Base-by-base conservation (phyloP, 495 filamentous ascomycete genomes). In the Tuber calosporum region DNA sequence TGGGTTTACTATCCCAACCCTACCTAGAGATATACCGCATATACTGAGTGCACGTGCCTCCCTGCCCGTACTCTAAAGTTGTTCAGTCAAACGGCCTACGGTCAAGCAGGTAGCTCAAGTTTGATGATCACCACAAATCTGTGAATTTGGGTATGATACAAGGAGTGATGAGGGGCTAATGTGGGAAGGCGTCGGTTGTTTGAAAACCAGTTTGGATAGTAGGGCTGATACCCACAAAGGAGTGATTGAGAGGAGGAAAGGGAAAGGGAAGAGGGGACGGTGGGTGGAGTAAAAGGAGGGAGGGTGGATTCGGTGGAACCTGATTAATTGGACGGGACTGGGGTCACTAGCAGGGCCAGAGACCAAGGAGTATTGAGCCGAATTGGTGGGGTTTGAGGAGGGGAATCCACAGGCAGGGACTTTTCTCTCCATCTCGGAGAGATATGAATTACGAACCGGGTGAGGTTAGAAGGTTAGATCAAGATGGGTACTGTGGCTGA, bases 331-430 rank as follows among this genome's bases (percentile, higher is more conserved):
- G 53, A 17, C 13, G 11, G 13, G 19, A 1, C 53, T 2, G 53
- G 26, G 11, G 13, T 34, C 26, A 2, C 26, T 13, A n/a, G 53
- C 53, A 13, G 26, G 53, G 26, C 11, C 7, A 13, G 53, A 62
- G 26, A 4, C 53, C 4, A 26, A 4, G 26, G 53, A 62, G 11
- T 62, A 62, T 62, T 62, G 53, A 26, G 26, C 53, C 11, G 26
- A 62, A 62, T 62, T 62, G 53, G 53, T 62, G 26, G 53, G 53
- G 53, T 9, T 62, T 62, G 53, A 34, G 53, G 53, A 62, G 26
- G 53, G 53, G 53, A 26, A 62, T 6, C 26, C 13, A 34, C 53
- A 34, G 53, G 53, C 34, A 34, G 17, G 53, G 30, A 17, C 30
- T 62, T 30, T 34, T 6, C 53, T 17, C 26, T 19, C 53, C 26